phyloP scores from a whole-genome alignment of 805 yeast genomes.

The Wickerhamiella azyma region DNA sequence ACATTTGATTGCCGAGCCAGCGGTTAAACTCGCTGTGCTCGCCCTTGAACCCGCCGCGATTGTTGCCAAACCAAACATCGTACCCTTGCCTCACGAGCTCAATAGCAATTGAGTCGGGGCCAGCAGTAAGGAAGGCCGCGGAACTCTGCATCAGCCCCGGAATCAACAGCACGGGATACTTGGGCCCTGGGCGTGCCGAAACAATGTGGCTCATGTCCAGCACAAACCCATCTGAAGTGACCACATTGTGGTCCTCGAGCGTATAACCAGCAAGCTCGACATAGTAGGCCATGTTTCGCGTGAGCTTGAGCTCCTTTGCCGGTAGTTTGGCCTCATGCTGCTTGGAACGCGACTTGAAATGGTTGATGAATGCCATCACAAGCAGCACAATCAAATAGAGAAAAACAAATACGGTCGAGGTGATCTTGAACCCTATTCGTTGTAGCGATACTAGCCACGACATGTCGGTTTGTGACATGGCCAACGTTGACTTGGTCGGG shows the following conservation, averaged over 20 bases:
- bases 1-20: constrained; percentile 38
- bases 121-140: constrained; percentile 76
- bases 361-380: constrained; percentile 16
- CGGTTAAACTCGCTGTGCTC: constrained; percentile 39
- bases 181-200: background rate
- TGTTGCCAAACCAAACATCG: constrained; percentile 92
- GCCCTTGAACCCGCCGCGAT: constrained; percentile 74
- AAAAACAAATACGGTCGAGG: constrained; percentile 19
- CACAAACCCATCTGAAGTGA: constrained; percentile 70
- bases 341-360: constrained; percentile 5
- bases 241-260: constrained; percentile 42
- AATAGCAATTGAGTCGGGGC: constrained; percentile 58
- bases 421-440: constrained; percentile 6
- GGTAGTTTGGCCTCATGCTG: constrained; percentile 16
- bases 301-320: constrained; percentile 28
- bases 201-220: constrained; percentile 48
- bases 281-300: constrained; percentile 53
- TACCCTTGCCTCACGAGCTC: constrained; percentile 63
- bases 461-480: background rate
- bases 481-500: too few species aligned
- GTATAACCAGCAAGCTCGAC: constrained; percentile 47
- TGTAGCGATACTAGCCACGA: background rate
- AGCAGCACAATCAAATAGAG: constrained; percentile 18
- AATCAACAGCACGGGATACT: constrained; percentile 54
- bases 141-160: constrained; percentile 85